phyloP scores from a whole-genome alignment of 2,329 filamentous ascomycete genomes.

The Tolypocladium pustulatum region DNA sequence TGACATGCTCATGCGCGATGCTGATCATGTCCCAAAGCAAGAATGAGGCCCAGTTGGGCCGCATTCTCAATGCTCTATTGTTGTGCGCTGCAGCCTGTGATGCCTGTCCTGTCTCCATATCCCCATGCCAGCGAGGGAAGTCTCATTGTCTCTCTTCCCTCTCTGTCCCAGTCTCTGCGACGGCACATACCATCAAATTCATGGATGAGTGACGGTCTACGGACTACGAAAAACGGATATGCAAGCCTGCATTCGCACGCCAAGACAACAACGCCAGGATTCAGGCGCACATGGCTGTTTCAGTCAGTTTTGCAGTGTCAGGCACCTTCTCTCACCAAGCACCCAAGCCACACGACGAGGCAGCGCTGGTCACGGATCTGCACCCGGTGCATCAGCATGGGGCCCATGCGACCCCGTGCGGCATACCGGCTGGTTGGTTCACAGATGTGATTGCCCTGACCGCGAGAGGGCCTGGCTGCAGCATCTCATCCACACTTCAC shows the following conservation, averaged over 20 bases:
- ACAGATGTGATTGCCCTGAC: not conserved
- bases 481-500: not conserved
- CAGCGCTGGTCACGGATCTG: not conserved
- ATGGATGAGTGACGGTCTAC: no score
- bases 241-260: not conserved
- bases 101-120: not conserved
- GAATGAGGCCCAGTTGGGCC: not conserved
- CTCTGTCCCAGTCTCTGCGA: not conserved
- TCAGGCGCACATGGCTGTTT: slow-evolving; percentile 1
- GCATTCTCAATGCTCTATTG: not conserved
- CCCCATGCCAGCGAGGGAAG: not conserved
- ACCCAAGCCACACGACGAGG: not conserved
- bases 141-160: not conserved
- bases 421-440: slow-evolving; percentile 5
- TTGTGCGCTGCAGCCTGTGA: not conserved
- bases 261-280: not conserved
- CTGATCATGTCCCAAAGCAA: not conserved
- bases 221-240: no score
- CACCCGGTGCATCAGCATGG: not conserved
- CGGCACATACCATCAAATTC: no score
- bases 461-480: slow-evolving; percentile 1
- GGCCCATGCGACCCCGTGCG: not conserved
- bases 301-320: not conserved
- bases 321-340: not conserved
- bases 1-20: not conserved